Percentiles rank a stretch among this genome's conserved stretches.
These are phyloP conservation scores for Entomortierella lignicola DNA, from an alignment of 192 early-diverging fungal genomes.

Conservation along the genomic window DNA sequence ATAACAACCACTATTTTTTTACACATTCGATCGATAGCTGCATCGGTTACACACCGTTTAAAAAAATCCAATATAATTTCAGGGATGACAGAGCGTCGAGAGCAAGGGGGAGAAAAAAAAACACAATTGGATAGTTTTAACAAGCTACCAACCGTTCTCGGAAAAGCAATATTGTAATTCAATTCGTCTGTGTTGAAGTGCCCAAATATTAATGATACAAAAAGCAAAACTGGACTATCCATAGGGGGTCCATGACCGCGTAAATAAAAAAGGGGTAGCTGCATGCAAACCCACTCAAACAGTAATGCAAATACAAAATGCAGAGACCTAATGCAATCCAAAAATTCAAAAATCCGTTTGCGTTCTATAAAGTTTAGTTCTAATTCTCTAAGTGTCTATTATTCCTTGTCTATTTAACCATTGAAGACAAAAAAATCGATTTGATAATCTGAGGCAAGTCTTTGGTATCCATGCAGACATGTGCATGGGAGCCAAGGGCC, in stretches of 20 bases:
- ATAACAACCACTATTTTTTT: not conserved
- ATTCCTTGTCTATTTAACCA: slow-evolving; percentile 56
- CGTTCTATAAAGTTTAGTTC: not conserved
- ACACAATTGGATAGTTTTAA: too few species aligned
- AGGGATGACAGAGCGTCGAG: not conserved
- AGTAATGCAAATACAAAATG: too few species aligned
- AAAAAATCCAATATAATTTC: slow-evolving; percentile 9
- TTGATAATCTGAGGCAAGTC: slow-evolving; percentile 73
- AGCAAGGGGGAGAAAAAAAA: slow-evolving; percentile 3
- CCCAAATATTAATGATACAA: too few species aligned
- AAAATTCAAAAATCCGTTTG: too few species aligned
- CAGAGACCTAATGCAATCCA: too few species aligned
- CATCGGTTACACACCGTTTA: slow-evolving; percentile 1
- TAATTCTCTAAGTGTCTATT: not conserved
- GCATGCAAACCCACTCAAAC: too few species aligned
- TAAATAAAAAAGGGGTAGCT: too few species aligned
- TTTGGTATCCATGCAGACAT: slow-evolving; percentile 70
- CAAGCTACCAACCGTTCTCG: too few species aligned
- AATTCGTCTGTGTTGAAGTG: too few species aligned
- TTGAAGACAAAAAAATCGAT: slow-evolving; percentile 69
- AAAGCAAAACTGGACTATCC: too few species aligned
- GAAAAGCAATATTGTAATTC: too few species aligned
- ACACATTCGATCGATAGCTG: not conserved
- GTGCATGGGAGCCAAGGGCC: slow-evolving; percentile 63
- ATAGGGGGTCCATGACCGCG: too few species aligned